Base-by-base conservation (phyloP, 495 filamentous ascomycete species). In the Lindgomyces ingoldianus region DNA sequence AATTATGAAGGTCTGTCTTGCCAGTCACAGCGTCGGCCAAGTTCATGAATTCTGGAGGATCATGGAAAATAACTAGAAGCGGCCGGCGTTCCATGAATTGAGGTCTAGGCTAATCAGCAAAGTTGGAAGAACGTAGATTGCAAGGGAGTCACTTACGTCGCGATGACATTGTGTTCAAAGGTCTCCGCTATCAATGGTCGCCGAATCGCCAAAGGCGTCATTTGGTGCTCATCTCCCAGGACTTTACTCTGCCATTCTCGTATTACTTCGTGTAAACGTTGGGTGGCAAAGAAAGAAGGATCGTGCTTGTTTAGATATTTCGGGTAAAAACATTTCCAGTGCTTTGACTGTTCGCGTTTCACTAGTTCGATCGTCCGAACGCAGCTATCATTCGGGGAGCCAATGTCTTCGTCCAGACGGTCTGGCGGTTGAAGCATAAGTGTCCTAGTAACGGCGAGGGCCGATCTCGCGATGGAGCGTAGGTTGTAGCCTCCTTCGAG, bases 401-500 rank as follows among this genome's bases (percentile, higher is more conserved):
- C 57, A 8, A 61, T 18, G 52, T 61, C 50, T 56, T 51, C 48
- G 12, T 36, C 64, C n/a, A 90, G 74, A 51, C 88, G 81, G 51
- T 90, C 90, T 1, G 94, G 94, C 8, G 93, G 89, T 65, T 99
- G 91, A 19, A 95, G 92, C 89, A 98, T 96, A 10, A 99, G 79
- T 12, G 93, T 96, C 64, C 87, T 87, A 0, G 91, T 93, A 3
- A 99, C 95, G 1, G 92, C 91, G 1, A 97, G 77, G 12, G 94
- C 94, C 21, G 93, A 97, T 58, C 89, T 85, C 0, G 93, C 92
- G 55, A 99, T 97, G 0, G 95, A 93, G 10, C 84, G 79, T 46
- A 98, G 85, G 69, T 99, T 96, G 73, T 99, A 99, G 19, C 94
- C 94, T 52, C 94, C 94, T 81, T 90, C 94, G 14, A 98, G 79